Percentiles rank a stretch among this genome's conserved stretches.
Evolutionary conservation across 2,329 filamentous ascomycete species (phyloP).

Genomic region (Aspergillus fructus): DNA sequence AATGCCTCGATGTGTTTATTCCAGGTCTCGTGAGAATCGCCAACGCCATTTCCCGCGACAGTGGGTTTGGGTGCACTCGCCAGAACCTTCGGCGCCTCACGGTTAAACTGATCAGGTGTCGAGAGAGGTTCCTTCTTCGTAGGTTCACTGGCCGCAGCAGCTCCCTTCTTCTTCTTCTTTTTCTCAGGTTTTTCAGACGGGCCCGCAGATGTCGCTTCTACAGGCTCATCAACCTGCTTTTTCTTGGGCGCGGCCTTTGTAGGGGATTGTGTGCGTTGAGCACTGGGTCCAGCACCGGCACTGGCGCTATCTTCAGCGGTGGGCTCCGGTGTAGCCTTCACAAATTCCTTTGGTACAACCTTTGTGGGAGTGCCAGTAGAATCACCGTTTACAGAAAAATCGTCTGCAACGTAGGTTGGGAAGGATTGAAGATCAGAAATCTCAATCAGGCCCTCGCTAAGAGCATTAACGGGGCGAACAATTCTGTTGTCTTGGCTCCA

Average conservation of each 20-base stretch:
- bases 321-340: constrained; percentile 39
- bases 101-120: constrained; percentile 11
- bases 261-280: constrained; percentile 35
- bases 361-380: constrained; percentile 33
- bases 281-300: constrained; percentile 13
- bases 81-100: constrained; percentile 11
- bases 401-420: constrained; percentile 40
- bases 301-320: constrained; percentile 23
- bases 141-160: constrained; percentile 36
- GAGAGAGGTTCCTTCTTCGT: constrained; percentile 44
- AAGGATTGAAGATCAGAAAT: constrained; percentile 66
- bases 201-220: constrained; percentile 23
- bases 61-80: constrained; percentile 4
- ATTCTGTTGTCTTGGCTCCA: constrained; percentile 92
- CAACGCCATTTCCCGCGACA: constrained; percentile 8
- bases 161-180: constrained; percentile 65
- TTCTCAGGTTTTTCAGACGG: constrained; percentile 63
- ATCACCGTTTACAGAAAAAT: constrained; percentile 49
- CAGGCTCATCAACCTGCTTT: constrained; percentile 38
- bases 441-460: constrained; percentile 70
- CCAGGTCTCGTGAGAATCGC: constrained; percentile 56
- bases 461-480: constrained; percentile 72
- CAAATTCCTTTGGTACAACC: constrained; percentile 40
- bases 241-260: constrained; percentile 43
- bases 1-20: constrained; percentile 61